A percentile compares a stretch with the other conserved stretches of the same genome.
These are phyloP conservation scores for Podospora pseudoanserina DNA, from an alignment of 495 filamentous ascomycete species.

Conservation along the genomic window DNA sequence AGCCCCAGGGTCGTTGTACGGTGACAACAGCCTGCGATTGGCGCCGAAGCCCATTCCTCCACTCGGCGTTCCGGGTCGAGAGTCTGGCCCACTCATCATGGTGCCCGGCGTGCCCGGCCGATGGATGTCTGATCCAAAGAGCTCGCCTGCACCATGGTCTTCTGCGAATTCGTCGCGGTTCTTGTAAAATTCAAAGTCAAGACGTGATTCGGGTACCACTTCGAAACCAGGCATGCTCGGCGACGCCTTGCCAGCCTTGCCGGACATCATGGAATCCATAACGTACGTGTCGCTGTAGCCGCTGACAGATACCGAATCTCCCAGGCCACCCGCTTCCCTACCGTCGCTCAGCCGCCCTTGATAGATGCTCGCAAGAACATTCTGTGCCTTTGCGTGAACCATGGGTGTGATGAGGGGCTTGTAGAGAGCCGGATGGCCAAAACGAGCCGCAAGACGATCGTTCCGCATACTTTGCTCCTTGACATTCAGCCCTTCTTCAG, in stretches of 20 bases:
- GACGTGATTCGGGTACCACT: conserved; percentile 80
- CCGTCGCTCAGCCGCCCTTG: conserved; percentile 67
- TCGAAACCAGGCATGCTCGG: conserved; percentile 63
- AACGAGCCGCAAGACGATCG: conserved; percentile 74
- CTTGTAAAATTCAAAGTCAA: conserved; percentile 92
- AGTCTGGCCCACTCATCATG: conserved; percentile 35
- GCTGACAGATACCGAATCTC: conserved; percentile 57
- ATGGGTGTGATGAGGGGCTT: conserved; percentile 88
- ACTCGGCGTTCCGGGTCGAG: conserved; percentile 42
- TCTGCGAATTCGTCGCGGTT: conserved; percentile 82
- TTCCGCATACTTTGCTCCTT: conserved; percentile 47
- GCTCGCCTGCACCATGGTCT: conserved; percentile 74
- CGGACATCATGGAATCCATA: conserved; percentile 76
- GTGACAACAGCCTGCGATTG: conserved; percentile 19
- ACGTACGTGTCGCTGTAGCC: conserved; percentile 66
- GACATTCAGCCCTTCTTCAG: conserved; percentile 36
- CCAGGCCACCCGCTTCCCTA: conserved; percentile 43
- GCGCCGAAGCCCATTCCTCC: conserved; percentile 35
- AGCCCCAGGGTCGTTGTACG: conserved; percentile 18
- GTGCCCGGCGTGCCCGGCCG: conserved; percentile 65
- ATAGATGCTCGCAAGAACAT: conserved; percentile 75
- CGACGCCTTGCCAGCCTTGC: conserved; percentile 65
- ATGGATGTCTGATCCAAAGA: conserved; percentile 68
- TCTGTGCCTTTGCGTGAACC: conserved; percentile 87
- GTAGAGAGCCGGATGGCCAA: conserved; percentile 89